Base-by-base conservation (phyloP, 768 basidiomycete genomes). In the Kwoniella dendrophila region DNA sequence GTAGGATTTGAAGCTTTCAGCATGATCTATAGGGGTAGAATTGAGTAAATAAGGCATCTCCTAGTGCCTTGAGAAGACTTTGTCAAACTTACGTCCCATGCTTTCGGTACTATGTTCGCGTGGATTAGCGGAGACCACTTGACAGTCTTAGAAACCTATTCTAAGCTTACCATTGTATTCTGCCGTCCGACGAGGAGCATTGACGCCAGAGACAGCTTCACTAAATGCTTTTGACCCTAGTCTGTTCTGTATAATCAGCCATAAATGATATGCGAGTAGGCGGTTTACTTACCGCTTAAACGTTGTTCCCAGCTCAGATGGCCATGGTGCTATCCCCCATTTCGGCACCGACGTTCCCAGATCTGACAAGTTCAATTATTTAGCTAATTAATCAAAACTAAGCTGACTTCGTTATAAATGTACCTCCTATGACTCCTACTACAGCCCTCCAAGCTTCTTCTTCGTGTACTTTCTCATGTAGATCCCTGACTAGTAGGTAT, bases 341-440 rank as follows among this genome's bases (percentile, higher is more conserved):
- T 75, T 71, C 3, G 68, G 66, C 24, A 63, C 70, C 0, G 63
- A 63, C 1, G 73, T 59, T 2, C 77, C 77, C 8, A 78, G 68
- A 63, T 78, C 77, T 78, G 14, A 14, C 12, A 38, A 3, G 29
- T 16, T 45, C 6, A 47, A 27, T 44, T 43, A n/a, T 41, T 64
- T n/a, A 68, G 68, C 11, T 34, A 14, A 14, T 8, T 5, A 26
- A 4, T 50, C 40, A n/a, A 30, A 4, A 26, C 11, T 29, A 16
- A 0, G 12, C 18, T 27, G 32, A 44, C 2, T 22, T 8, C 24
- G 49, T 43, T 22, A 10, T 7, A 24, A 7, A 79, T 76, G 64
- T 24, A 75, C 83, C 82, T 22, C 83, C 83, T 59, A 82, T 80
- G 10, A 81, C 79, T 8, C 83, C 82, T 33, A 83, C 64, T 47